Evolutionary conservation across 192 early-diverging fungal genomes (phyloP).

Genomic region (Gaertneriomyces sp.): DNA sequence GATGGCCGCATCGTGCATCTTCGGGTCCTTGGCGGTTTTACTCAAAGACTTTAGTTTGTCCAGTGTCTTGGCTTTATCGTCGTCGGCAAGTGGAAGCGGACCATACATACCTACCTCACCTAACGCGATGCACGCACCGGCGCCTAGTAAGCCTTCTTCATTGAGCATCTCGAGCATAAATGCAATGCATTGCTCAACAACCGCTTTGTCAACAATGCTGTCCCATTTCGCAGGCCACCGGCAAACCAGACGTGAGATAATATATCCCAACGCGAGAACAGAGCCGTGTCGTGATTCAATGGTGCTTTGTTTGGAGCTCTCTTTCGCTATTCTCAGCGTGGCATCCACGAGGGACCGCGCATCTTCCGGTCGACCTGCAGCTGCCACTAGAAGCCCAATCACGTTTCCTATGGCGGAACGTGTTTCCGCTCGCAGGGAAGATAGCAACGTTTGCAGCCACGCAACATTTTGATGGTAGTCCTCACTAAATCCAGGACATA

Average conservation of each 20-base stretch:
- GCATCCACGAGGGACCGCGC: constrained; percentile 27
- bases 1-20: constrained; percentile 67
- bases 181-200: constrained; percentile 22
- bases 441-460: constrained; percentile 35
- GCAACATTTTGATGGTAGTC: constrained; percentile 47
- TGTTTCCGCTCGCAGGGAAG: constrained; percentile 61
- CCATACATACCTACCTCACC: constrained; percentile 68
- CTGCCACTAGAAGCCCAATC: constrained; percentile 68
- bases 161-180: constrained; percentile 50
- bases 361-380: constrained; percentile 37
- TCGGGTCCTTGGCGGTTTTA: constrained; percentile 66
- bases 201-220: constrained; percentile 34
- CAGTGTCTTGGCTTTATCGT: constrained; percentile 24
- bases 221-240: constrained; percentile 43
- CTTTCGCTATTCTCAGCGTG: too few relatives aligned
- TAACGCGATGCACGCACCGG: constrained; percentile 64
- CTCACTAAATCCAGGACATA: constrained; percentile 55
- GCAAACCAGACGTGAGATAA: constrained; percentile 61
- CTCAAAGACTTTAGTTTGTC: constrained; percentile 47
- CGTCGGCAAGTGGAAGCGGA: constrained; percentile 13
- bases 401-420: constrained; percentile 63
- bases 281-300: constrained; percentile 55
- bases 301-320: too few relatives aligned
- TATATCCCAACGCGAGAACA: constrained; percentile 64
- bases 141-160: constrained; percentile 47